Base-by-base conservation (phyloP, 306 rosid species). In the Quercus cerris region DNA sequence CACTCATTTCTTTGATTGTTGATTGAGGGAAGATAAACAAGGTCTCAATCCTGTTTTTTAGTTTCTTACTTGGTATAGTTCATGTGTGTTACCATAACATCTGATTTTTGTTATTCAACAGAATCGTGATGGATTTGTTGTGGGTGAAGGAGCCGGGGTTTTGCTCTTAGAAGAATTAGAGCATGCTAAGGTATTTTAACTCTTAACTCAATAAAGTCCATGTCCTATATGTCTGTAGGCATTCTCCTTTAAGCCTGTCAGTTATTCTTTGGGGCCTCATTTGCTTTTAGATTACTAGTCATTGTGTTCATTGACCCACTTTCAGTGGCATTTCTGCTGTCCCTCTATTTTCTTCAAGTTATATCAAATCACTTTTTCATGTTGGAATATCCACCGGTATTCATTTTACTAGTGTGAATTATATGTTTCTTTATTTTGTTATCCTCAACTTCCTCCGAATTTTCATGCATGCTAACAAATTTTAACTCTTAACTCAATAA, bases 141-240 rank as follows among this genome's bases (percentile, higher is more conserved):
- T 95, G 99, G 98, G 99, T 41, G 99, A 95, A 89, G 99, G 99
- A 64, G 91, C 99, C 70, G 99, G 99, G 18, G 98, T 91, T 85
- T 87, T 95, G 89, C 87, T 95, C 83, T 75, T 95, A 55, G 99
- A 95, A 87, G 99, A 95, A 68, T 80, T 95, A 77, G 99, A 95
- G 87, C 99, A 95, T 81, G 99, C 99, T 28, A 90, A 90, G 99
- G 99, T 95, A 86, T 64, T 69, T 75, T 56, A 25, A 58, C 69
- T 55, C 68, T 49, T 49, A 80, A 79, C 58, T 61, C 22, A 19
- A 67, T 49, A 67, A 59, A 23, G 66, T 12, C 17, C 28, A 4
- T 59, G 66, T 59, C 31, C 66, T 31, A 31, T 35, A 64, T 67
- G 15, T 18, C n/a, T 33, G 51, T 33, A 67, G 25, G 1, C 71